Evolutionary conservation across 129 eudicot genomes (phyloP).

Genomic region (Chrysanthemum seticuspe): DNA sequence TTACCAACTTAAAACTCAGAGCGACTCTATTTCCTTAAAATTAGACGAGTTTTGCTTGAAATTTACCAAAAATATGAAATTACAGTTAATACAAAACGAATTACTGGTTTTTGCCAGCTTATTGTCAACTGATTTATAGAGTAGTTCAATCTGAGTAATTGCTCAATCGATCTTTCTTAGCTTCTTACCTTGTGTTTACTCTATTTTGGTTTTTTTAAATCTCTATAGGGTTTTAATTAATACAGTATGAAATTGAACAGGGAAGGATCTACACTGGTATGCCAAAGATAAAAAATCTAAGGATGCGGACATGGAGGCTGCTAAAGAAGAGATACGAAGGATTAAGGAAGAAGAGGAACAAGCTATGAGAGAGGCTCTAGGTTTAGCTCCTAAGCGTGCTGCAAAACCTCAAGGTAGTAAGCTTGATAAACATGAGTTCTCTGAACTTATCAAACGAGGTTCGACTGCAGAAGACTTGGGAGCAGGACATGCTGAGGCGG

Average conservation of each 20-base stretch:
- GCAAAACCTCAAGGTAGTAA: constrained; percentile 65
- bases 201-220: too few relatives aligned
- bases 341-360: constrained; percentile 99
- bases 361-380: constrained; percentile 96
- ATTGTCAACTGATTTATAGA: background rate
- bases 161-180: background rate
- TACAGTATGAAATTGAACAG: constrained; percentile 33
- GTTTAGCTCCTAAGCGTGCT: constrained; percentile 94
- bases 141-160: background rate
- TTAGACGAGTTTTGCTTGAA: background rate
- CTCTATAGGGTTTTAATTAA: background rate
- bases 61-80: background rate
- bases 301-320: constrained; percentile 55
- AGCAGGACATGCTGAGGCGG: constrained; percentile 98
- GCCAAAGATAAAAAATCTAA: constrained; percentile 68
- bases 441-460: constrained; percentile 90
- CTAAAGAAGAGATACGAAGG: constrained; percentile 83
- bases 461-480: constrained; percentile 99
- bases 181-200: background rate
- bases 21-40: background rate
- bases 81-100: background rate
- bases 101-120: background rate
- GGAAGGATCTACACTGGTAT: constrained; percentile 95
- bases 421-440: constrained; percentile 89
- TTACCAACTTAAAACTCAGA: too few relatives aligned